A percentile compares a stretch with the other conserved stretches of the same genome.
These are phyloP conservation scores for Mycena leptocephala DNA, from an alignment of 768 basidiomycete genomes.

Conservation along the genomic window DNA sequence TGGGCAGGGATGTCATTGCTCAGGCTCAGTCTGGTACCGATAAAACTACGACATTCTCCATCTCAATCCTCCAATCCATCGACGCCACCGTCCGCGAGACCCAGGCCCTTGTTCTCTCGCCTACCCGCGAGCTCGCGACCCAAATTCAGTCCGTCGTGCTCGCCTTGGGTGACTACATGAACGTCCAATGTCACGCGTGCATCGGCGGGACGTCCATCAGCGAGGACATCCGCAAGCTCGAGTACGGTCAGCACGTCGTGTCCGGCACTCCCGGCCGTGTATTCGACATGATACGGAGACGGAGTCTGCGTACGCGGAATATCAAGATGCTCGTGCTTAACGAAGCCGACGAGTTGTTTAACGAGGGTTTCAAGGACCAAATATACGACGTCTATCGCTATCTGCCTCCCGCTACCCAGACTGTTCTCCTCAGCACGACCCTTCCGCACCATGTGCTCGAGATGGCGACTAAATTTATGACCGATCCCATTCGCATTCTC, in stretches of 20 bases:
- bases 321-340: slow-evolving; percentile 98
- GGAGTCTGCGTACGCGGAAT: slow-evolving; percentile 93
- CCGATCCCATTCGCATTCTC: slow-evolving; percentile 97
- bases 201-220: slow-evolving; percentile 98
- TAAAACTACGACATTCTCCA: slow-evolving; percentile 99
- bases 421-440: slow-evolving; percentile 96
- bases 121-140: slow-evolving; percentile 98
- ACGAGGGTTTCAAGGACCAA: slow-evolving; percentile 99
- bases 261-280: slow-evolving; percentile 98
- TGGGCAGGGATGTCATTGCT: slow-evolving; percentile 97
- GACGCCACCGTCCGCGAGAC: slow-evolving; percentile 95
- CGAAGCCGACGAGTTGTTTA: slow-evolving; percentile 96
- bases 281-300: slow-evolving; percentile 98
- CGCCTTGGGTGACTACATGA: slow-evolving; percentile 99
- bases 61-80: slow-evolving; percentile 98
- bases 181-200: slow-evolving; percentile 98
- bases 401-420: slow-evolving; percentile 96
- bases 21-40: slow-evolving; percentile 99
- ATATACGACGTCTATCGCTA: slow-evolving; percentile 99
- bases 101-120: slow-evolving; percentile 96
- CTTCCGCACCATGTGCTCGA: slow-evolving; percentile 97
- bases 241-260: slow-evolving; percentile 97
- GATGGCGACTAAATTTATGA: slow-evolving; percentile 99
- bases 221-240: slow-evolving; percentile 97
- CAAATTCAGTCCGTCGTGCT: slow-evolving; percentile 98